A percentile compares a stretch with the other conserved stretches of the same genome.
These are phyloP conservation scores for Phytopythium delawarense DNA, from an alignment of 352 stramenopile genomes.

Conservation along the genomic window DNA sequence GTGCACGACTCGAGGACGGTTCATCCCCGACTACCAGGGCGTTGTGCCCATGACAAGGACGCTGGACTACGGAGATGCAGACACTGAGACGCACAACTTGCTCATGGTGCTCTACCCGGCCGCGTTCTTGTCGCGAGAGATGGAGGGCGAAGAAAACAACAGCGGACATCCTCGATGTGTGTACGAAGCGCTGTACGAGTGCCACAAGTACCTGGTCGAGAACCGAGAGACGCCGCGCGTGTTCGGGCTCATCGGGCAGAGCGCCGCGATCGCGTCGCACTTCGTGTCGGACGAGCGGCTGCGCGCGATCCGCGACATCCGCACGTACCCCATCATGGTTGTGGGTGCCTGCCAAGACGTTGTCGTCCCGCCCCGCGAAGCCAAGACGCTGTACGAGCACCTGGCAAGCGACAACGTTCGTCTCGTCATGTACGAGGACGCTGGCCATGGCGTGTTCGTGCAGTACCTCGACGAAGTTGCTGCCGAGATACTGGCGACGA, in stretches of 20 bases:
- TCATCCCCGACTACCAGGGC: conserved; percentile 15
- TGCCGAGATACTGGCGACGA: conserved; percentile 24
- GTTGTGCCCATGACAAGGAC: conserved; percentile 25
- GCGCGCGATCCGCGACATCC: conserved; percentile 22
- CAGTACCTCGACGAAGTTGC: conserved; percentile 41
- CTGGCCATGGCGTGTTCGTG: conserved; percentile 36
- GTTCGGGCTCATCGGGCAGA: conserved; percentile 32
- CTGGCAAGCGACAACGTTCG: conserved; percentile 25
- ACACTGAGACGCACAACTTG: conserved; percentile 28
- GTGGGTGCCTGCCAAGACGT: conserved; percentile 28
- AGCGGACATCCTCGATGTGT: neutral
- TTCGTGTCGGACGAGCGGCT: conserved; percentile 39
- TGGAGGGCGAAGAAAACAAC: conserved; percentile 13
- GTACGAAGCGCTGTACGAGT: conserved; percentile 19
- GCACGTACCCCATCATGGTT: conserved; percentile 28
- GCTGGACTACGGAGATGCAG: conserved; percentile 17
- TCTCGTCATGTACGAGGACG: conserved; percentile 32
- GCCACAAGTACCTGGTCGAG: conserved; percentile 28
- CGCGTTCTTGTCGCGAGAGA: conserved; percentile 24
- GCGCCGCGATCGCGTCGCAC: conserved; percentile 26
- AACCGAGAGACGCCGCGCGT: conserved; percentile 18
- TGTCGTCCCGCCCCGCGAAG: conserved; percentile 22
- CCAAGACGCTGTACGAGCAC: conserved; percentile 21
- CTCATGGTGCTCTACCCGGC: conserved; percentile 27
- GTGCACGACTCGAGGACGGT: conserved; percentile 29